Conservation (phyloP, 2,329 filamentous ascomycete genomes). For the Verticillium nonalfalfae region DNA sequence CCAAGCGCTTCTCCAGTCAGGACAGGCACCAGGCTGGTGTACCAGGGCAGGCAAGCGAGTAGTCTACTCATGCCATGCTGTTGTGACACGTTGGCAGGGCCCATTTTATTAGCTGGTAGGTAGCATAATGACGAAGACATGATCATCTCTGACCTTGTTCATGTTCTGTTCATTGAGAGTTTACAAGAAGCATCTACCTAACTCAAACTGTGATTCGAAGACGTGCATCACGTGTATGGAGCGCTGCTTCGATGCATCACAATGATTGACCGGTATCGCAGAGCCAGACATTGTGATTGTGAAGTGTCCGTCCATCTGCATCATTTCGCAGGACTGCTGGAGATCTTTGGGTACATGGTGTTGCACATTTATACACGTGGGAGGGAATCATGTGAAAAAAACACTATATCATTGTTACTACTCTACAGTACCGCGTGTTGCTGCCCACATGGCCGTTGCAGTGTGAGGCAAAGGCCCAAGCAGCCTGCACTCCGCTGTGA, state of each 20-base stretch:
- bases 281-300: too few relatives aligned
- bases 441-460: not conserved
- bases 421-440: not conserved
- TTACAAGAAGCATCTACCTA: too few relatives aligned
- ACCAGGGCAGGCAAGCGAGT: not conserved
- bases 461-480: not conserved
- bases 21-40: not conserved
- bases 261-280: too few relatives aligned
- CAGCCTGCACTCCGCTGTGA: slow-evolving; percentile 3
- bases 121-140: not conserved
- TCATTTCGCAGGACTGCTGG: not conserved
- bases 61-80: not conserved
- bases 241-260: too few relatives aligned
- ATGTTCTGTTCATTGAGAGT: not conserved
- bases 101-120: not conserved
- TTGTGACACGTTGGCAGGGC: not conserved
- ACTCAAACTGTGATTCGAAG: too few relatives aligned
- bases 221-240: too few relatives aligned
- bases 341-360: not conserved
- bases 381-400: not conserved
- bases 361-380: not conserved
- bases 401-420: not conserved
- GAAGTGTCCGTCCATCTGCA: too few relatives aligned
- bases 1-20: not conserved
- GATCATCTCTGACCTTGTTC: not conserved